These are phyloP conservation scores for Ascoidea asiatica DNA, from an alignment of 805 yeast species.

Conservation along the genomic window DNA sequence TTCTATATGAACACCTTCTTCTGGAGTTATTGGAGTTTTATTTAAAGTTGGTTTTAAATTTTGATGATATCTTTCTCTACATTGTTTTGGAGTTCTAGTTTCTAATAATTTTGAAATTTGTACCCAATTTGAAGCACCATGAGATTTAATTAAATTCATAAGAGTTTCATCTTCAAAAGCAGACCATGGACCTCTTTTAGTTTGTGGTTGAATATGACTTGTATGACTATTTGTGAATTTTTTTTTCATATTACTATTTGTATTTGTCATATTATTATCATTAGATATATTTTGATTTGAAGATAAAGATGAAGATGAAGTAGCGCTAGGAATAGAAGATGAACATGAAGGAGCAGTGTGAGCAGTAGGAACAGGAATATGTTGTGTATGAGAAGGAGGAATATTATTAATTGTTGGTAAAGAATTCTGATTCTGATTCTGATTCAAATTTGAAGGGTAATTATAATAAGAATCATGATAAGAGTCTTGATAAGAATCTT, in stretches of 20 bases:
- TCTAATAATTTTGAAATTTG: conserved; percentile 61
- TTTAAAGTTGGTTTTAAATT: conserved; percentile 77
- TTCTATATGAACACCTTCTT: conserved; percentile 75
- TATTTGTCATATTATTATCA: neutral
- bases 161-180: conserved; percentile 69
- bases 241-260: neutral
- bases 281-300: neutral
- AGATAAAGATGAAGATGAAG: neutral
- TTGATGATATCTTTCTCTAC: conserved; percentile 85
- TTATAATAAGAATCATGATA: no score
- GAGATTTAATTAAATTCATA: conserved; percentile 50
- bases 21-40: conserved; percentile 69
- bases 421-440: no score
- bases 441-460: no score
- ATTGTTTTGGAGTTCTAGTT: conserved; percentile 80
- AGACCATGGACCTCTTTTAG: conserved; percentile 67
- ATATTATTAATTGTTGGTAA: no score
- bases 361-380: neutral
- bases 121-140: conserved; percentile 85
- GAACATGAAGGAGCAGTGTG: neutral
- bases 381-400: no score
- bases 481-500: no score
- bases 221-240: neutral
- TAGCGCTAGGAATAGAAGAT: neutral
- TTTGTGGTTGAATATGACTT: neutral